phyloP scores from a whole-genome alignment of 805 yeast species.

The Kluyveromyces dobzhanskii region DNA sequence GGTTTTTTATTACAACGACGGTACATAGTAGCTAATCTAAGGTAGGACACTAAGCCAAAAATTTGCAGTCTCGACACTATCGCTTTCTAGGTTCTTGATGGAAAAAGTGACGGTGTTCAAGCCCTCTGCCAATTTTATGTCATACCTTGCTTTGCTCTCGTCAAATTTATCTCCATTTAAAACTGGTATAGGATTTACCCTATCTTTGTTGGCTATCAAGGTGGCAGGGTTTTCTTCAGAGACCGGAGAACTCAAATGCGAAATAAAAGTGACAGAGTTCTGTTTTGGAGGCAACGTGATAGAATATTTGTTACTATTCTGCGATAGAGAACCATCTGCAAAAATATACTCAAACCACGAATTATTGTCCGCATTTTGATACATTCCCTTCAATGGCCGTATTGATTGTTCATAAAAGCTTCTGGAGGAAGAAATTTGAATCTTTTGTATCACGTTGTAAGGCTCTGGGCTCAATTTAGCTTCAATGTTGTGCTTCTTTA shows the following conservation, averaged over 20 bases:
- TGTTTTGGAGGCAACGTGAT: constrained; percentile 25
- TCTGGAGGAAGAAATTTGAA: constrained; percentile 22
- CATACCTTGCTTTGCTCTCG: constrained; percentile 15
- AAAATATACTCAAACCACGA: constrained; percentile 27
- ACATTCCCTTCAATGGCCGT: constrained; percentile 22
- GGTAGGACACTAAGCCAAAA: constrained; percentile 29
- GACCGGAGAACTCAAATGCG: constrained; percentile 10
- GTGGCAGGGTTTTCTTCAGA: constrained; percentile 4
- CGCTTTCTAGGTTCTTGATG: constrained; percentile 12
- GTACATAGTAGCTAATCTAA: constrained; percentile 6
- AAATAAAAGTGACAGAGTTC: constrained; percentile 19
- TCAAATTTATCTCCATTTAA: constrained; percentile 3
- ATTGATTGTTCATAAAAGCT: constrained; percentile 23
- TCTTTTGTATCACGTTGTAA: constrained; percentile 14
- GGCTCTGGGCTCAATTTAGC: constrained; percentile 12
- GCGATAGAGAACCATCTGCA: constrained; percentile 17
- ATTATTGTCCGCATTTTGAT: constrained; percentile 21
- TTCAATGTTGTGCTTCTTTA: constrained; percentile 17
- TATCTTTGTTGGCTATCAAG: constrained; percentile 20
- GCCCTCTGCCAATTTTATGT: constrained; percentile 26
- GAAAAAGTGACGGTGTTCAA: constrained; percentile 21
- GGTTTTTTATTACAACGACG: no score
- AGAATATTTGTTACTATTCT: constrained; percentile 23
- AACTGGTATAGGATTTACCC: constrained; percentile 6
- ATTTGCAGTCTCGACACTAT: constrained; percentile 17